Base-by-base conservation (phyloP, 306 rosid species). In the Prunus mume region DNA sequence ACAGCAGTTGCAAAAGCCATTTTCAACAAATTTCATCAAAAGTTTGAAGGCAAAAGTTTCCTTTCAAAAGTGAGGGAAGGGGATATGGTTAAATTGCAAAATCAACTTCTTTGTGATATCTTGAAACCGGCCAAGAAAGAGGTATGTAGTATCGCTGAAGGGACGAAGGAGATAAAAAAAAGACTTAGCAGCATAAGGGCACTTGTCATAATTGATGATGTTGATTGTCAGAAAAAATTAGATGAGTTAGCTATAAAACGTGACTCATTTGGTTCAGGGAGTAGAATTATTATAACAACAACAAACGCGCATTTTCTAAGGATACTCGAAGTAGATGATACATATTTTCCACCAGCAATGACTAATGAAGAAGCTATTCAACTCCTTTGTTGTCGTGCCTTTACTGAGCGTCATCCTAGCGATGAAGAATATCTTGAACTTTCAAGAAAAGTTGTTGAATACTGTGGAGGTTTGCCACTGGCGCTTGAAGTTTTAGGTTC, bases 401-500 rank as follows among this genome's bases (percentile, higher is more conserved):
- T 84, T 17, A 10, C 38, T 2, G 9, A 52, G 14, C 28, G 12
- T 0, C 25, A 17, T 12, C 82, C 82, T 2, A 9, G 51, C 0
- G 51, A 0, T 1, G 54, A 79, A 47, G 76, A 25, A 2, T 79
- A 69, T 47, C 0, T 0, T 19, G 27, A 38, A 1, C 74, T 87
- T 13, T 63, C 85, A 1, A 68, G 46, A 52, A 3, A 10, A 0
- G 79, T 66, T 0, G 72, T 72, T 49, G 3, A 74, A 17, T 83
- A 78, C 3, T 78, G 77, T 64, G 57, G 75, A 9, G 88, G 91
- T 20, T 15, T 87, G 2, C 91, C 91, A 10, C 13, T 87, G 3
- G 88, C 88, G 3, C 85, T 85, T 45, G 51, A 82, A 61, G 81
- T 46, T 1, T 51, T 78, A 72, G 91, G 91, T 0, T 87, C 85